A percentile compares a stretch with the other conserved stretches of the same genome.
phyloP scores from a whole-genome alignment of 2,329 filamentous ascomycete species.

The Colletotrichum euphorbiae region DNA sequence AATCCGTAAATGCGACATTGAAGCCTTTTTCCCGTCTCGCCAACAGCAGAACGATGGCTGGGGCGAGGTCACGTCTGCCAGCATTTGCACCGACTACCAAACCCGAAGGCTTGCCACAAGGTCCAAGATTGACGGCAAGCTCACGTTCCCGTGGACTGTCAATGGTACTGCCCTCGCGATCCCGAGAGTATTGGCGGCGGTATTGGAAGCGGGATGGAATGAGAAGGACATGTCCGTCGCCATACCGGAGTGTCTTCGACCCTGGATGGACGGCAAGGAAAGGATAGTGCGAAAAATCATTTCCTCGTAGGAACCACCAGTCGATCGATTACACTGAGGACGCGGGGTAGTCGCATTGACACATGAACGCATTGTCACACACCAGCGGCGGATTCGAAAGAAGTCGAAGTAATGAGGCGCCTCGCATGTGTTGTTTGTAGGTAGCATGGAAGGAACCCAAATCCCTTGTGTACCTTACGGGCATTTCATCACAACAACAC shows the following conservation, averaged over 20 bases:
- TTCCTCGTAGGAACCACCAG: background rate
- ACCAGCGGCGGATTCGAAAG: background rate
- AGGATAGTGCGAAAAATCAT: constrained; percentile 62
- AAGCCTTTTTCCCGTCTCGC: constrained; percentile 91
- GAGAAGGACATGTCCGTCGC: constrained; percentile 73
- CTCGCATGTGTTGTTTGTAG: background rate
- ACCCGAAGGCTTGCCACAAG: constrained; percentile 83
- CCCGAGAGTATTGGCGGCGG: constrained; percentile 86
- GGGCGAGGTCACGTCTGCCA: constrained; percentile 93
- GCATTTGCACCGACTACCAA: constrained; percentile 96
- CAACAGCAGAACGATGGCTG: constrained; percentile 75
- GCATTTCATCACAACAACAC: background rate
- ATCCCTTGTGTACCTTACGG: constrained; percentile 8
- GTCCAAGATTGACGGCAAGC: constrained; percentile 66
- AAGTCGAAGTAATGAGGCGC: background rate
- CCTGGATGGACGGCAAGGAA: constrained; percentile 84
- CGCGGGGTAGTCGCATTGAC: background rate
- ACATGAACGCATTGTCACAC: background rate
- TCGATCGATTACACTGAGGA: no score
- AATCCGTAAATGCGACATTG: constrained; percentile 88
- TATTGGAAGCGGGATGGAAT: constrained; percentile 93
- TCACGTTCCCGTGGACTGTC: constrained; percentile 86
- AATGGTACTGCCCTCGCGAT: constrained; percentile 96
- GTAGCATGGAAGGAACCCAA: background rate
- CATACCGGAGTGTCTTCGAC: constrained; percentile 82